These are phyloP conservation scores for Citrus sinensis DNA, from an alignment of 345 rosid genomes.

Conservation along the genomic window DNA sequence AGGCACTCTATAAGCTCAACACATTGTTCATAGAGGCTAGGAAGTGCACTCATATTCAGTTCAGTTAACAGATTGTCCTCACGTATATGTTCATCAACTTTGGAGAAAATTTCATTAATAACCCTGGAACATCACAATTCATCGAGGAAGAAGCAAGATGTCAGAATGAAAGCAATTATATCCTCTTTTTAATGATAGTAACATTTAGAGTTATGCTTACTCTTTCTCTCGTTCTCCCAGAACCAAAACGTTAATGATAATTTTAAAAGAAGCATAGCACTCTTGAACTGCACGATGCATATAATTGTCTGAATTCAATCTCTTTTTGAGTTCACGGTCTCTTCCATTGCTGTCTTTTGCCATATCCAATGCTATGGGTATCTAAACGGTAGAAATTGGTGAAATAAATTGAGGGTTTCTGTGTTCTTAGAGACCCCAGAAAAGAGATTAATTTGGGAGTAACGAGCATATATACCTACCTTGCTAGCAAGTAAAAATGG, in stretches of 20 bases:
- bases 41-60: conserved; percentile 69
- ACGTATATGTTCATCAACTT: conserved; percentile 44
- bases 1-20: conserved; percentile 66
- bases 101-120: conserved; percentile 46
- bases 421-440: background rate
- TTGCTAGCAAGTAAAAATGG: conserved; percentile 61
- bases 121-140: conserved; percentile 42
- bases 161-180: background rate
- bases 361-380: conserved; percentile 66
- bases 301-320: conserved; percentile 41
- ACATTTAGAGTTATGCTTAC: conserved; percentile 20
- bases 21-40: conserved; percentile 64
- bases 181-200: background rate
- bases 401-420: background rate
- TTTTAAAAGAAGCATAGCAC: conserved; percentile 53
- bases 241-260: conserved; percentile 43
- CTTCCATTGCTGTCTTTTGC: conserved; percentile 54
- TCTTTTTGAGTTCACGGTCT: conserved; percentile 50
- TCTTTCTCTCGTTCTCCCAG: conserved; percentile 37
- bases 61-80: conserved; percentile 39
- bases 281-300: conserved; percentile 54
- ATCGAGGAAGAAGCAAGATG: conserved; percentile 4
- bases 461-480: conserved; percentile 19
- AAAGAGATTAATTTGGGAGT: background rate
- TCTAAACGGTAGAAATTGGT: conserved; percentile 27